phyloP scores from a whole-genome alignment of 805 yeast species.

The Candida krabiensis region DNA sequence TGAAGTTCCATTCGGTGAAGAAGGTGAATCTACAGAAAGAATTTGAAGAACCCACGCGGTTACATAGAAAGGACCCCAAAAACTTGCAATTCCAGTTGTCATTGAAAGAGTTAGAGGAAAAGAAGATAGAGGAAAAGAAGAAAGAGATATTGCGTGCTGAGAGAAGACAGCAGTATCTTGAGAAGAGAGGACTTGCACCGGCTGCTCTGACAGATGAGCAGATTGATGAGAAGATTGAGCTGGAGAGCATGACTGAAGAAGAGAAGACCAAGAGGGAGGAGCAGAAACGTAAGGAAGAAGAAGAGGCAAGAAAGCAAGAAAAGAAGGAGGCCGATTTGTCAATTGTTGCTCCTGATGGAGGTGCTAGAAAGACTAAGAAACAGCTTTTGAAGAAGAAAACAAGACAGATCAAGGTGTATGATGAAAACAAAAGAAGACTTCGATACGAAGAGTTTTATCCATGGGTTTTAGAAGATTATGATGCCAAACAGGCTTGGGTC shows the following conservation, averaged over 20 bases:
- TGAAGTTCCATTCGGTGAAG: constrained; percentile 75
- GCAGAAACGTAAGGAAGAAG: constrained; percentile 25
- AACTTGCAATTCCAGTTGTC: constrained; percentile 85
- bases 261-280: constrained; percentile 37
- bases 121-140: constrained; percentile 49
- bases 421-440: constrained; percentile 78
- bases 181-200: constrained; percentile 16
- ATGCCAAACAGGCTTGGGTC: constrained; percentile 91
- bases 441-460: constrained; percentile 97
- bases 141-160: constrained; percentile 40
- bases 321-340: constrained; percentile 49
- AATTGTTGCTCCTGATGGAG: constrained; percentile 92
- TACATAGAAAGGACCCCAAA: constrained; percentile 93
- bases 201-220: constrained; percentile 22
- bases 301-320: constrained; percentile 33
- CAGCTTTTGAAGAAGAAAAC: constrained; percentile 73
- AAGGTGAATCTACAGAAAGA: constrained; percentile 68
- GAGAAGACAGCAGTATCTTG: constrained; percentile 37
- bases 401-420: constrained; percentile 75
- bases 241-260: constrained; percentile 37
- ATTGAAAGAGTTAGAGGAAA: constrained; percentile 69
- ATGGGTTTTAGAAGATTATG: constrained; percentile 97
- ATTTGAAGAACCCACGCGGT: constrained; percentile 79
- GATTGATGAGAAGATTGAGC: constrained; percentile 30
- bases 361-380: constrained; percentile 67